Percentiles rank a stretch among this genome's conserved stretches.
Evolutionary conservation across 2,329 filamentous ascomycete species (phyloP).

Genomic region (Verticillium albo-atrum): DNA sequence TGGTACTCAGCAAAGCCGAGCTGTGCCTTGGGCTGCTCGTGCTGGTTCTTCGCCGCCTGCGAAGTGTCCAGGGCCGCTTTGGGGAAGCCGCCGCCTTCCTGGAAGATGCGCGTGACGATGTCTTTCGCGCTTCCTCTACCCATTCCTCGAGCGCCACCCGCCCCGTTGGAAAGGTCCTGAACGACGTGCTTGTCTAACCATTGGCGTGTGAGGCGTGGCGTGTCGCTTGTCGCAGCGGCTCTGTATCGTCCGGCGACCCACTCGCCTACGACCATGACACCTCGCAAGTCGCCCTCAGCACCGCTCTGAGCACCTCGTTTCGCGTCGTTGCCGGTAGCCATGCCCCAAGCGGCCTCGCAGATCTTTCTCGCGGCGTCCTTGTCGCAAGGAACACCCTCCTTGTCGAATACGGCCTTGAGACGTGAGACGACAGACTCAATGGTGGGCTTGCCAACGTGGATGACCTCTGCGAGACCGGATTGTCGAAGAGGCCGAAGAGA

Average conservation of each 20-base stretch:
- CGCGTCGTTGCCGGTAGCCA: slow-evolving; percentile 66
- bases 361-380: slow-evolving; percentile 81
- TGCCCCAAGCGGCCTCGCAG: slow-evolving; percentile 80
- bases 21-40: slow-evolving; percentile 53
- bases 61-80: slow-evolving; percentile 42
- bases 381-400: slow-evolving; percentile 84
- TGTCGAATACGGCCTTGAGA: slow-evolving; percentile 79
- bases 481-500: slow-evolving; percentile 83
- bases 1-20: slow-evolving; percentile 68
- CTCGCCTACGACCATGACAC: slow-evolving; percentile 81
- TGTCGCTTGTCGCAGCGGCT: slow-evolving; percentile 33
- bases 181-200: slow-evolving; percentile 74
- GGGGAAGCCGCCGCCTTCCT: slow-evolving; percentile 73
- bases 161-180: slow-evolving; percentile 63
- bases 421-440: slow-evolving; percentile 80
- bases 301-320: slow-evolving; percentile 63
- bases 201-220: slow-evolving; percentile 58
- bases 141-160: slow-evolving; percentile 65
- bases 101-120: slow-evolving; percentile 73
- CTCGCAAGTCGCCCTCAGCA: slow-evolving; percentile 70
- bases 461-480: slow-evolving; percentile 78
- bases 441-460: slow-evolving; percentile 85
- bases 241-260: slow-evolving; percentile 75
- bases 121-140: slow-evolving; percentile 70
- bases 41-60: slow-evolving; percentile 26